These are phyloP conservation scores for Stagonosporopsis cucurbitacearum DNA, from an alignment of 2,329 filamentous ascomycete genomes.

Conservation along the genomic window DNA sequence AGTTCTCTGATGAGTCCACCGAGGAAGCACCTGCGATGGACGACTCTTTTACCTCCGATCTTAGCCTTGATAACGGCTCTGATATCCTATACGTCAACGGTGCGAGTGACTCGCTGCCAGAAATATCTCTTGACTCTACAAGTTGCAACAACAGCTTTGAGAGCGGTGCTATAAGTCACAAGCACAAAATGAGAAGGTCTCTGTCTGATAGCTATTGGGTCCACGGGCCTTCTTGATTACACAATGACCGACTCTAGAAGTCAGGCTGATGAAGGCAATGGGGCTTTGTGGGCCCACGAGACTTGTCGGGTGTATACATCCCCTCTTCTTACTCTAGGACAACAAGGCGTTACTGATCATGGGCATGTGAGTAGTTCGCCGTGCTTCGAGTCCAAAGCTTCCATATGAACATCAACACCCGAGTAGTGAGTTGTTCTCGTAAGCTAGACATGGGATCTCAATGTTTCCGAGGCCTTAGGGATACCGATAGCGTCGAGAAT, in stretches of 20 bases:
- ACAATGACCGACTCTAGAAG: not conserved
- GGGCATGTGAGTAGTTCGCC: not conserved
- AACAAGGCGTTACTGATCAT: not conserved
- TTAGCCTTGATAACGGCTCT: slow-evolving; percentile 93
- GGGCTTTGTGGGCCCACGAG: slow-evolving; percentile 2
- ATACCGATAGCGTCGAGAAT: slow-evolving; percentile 52
- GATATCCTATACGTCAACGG: slow-evolving; percentile 88
- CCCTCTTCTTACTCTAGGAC: not conserved
- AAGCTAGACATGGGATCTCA: slow-evolving; percentile 17
- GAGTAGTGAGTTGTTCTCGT: not conserved
- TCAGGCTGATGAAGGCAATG: slow-evolving; percentile 15
- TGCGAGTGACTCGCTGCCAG: slow-evolving; percentile 56
- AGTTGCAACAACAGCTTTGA: slow-evolving; percentile 24
- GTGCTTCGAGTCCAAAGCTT: too few relatives aligned
- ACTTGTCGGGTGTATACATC: slow-evolving; percentile 50
- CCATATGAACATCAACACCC: not conserved
- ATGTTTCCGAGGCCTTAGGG: slow-evolving; percentile 24
- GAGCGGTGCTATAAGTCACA: not conserved
- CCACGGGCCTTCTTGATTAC: slow-evolving; percentile 16
- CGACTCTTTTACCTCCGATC: slow-evolving; percentile 88
- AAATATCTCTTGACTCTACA: not conserved
- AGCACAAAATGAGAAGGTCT: slow-evolving; percentile 27
- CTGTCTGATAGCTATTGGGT: slow-evolving; percentile 19
- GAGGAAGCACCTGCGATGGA: slow-evolving; percentile 68
- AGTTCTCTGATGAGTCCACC: not conserved